Evolutionary conservation across 345 rosid species (phyloP).

Genomic region (Nasturtium officinale): DNA sequence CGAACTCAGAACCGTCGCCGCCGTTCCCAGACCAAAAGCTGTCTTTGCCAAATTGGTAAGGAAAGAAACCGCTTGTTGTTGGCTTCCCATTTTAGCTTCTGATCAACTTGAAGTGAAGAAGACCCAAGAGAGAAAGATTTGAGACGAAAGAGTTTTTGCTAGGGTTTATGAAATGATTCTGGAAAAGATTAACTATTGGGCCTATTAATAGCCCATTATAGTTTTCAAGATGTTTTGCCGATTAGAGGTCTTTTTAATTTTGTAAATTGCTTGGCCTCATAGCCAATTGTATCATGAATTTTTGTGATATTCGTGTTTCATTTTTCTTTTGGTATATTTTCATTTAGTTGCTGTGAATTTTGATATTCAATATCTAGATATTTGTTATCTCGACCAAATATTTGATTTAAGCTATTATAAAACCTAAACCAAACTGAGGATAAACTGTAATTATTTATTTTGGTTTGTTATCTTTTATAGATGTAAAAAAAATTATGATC

Average conservation of each 20-base stretch:
- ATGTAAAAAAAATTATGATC: background rate
- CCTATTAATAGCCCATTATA: background rate
- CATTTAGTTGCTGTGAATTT: background rate
- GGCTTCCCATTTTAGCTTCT: slow-evolving; percentile 65
- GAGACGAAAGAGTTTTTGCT: slow-evolving; percentile 36
- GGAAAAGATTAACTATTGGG: too few species aligned
- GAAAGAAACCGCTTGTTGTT: slow-evolving; percentile 73
- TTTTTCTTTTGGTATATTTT: background rate
- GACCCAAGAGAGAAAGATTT: background rate
- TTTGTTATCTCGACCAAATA: too few species aligned
- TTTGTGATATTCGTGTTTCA: background rate
- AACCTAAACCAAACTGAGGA: background rate
- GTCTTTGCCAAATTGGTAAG: slow-evolving; percentile 69
- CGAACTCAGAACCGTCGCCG: slow-evolving; percentile 59
- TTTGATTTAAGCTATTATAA: too few species aligned
- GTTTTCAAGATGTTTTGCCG: background rate
- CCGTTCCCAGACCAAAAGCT: slow-evolving; percentile 83
- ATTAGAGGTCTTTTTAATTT: background rate
- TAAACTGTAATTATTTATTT: background rate
- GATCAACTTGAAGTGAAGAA: background rate
- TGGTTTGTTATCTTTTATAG: background rate
- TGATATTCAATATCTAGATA: background rate
- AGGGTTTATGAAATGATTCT: slow-evolving; percentile 42
- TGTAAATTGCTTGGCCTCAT: background rate
- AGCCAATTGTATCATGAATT: background rate